Base-by-base conservation (phyloP, 495 filamentous ascomycete species). In the Penicillium lividum region DNA sequence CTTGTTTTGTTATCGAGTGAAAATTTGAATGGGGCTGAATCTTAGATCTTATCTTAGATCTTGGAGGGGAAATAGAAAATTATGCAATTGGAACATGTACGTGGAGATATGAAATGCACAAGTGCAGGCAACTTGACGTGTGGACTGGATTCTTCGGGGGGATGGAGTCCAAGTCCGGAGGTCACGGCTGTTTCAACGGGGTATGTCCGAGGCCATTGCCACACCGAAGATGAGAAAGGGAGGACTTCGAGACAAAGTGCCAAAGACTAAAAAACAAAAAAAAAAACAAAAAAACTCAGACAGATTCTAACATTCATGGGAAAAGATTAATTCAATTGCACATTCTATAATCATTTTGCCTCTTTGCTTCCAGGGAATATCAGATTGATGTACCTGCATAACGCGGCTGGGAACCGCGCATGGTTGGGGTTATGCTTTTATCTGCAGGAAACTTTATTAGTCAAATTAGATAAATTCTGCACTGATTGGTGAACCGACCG, bases 401-500 rank as follows among this genome's bases (percentile, higher is more conserved):
- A 8, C 33, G 33, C 33, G 33, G 33, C 33, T 36, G 9, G 15
- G 38, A 40, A n/a, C 38, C 38, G 38, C 15, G 5, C 38, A 40
- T 13, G 13, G 38, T 40, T 5, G n/a, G 1, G 9, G 31, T 33
- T 10, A 33, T 22, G 33, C 11, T 36, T 3, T 16, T 38, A 38
- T 5, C 0, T 49, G 46, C 11, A 49, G 25, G 22, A 46, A 54
- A 46, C 27, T 55, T 28, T 10, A 55, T 55, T 55, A 55, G 53
- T 55, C 53, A 55, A 45, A 7, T 10, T 22, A 25, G 9, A 27
- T 6, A 2, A 8, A 55, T 38, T 27, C 48, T 52, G 58, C 13
- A 0, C 5, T 54, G 16, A 65, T 65, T 65, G 62, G 62, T 42
- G 8, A 0, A 18, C 38, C 30, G 22, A 36, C 58, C 62, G 62